A percentile compares a stretch with the other conserved stretches of the same genome.
Evolutionary conservation across 495 filamentous ascomycete species (phyloP).

Genomic region (Penicillium cataractarum): DNA sequence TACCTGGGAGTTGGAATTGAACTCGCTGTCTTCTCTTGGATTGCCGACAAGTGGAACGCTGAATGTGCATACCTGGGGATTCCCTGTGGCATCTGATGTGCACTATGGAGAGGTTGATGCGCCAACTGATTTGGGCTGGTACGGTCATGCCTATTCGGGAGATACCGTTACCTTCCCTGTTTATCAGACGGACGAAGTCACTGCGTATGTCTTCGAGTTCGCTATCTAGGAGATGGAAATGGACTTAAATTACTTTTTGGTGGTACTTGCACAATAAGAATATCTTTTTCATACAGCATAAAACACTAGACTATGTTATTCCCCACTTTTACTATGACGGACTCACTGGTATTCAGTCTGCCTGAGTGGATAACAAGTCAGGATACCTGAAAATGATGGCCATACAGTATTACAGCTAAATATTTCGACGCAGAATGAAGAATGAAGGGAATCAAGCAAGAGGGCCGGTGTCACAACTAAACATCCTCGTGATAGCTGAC

Average conservation of each 20-base stretch:
- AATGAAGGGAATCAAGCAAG: too few species aligned
- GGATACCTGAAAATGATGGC: too few species aligned
- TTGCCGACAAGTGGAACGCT: neutral
- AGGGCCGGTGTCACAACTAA: too few species aligned
- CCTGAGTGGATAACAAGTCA: too few species aligned
- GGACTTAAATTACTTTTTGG: too few species aligned
- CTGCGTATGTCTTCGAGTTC: conserved; percentile 4
- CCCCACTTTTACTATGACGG: too few species aligned
- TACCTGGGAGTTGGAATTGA: conserved; percentile 4
- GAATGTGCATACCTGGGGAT: neutral
- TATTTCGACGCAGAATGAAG: too few species aligned
- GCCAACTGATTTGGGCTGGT: neutral
- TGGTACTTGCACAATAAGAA: neutral
- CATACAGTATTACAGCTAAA: too few species aligned
- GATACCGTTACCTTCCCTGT: neutral
- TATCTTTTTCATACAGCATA: neutral
- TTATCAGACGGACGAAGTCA: neutral
- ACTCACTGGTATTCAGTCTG: too few species aligned
- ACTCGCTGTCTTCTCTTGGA: neutral
- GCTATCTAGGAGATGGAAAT: neutral
- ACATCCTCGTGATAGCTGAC: too few species aligned
- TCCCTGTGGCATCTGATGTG: neutral
- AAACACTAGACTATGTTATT: too few species aligned
- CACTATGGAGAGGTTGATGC: neutral
- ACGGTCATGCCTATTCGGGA: neutral